Percentiles rank a stretch among this genome's conserved stretches.
phyloP scores from a whole-genome alignment of 495 filamentous ascomycete genomes.

The Talaromyces borbonicus region DNA sequence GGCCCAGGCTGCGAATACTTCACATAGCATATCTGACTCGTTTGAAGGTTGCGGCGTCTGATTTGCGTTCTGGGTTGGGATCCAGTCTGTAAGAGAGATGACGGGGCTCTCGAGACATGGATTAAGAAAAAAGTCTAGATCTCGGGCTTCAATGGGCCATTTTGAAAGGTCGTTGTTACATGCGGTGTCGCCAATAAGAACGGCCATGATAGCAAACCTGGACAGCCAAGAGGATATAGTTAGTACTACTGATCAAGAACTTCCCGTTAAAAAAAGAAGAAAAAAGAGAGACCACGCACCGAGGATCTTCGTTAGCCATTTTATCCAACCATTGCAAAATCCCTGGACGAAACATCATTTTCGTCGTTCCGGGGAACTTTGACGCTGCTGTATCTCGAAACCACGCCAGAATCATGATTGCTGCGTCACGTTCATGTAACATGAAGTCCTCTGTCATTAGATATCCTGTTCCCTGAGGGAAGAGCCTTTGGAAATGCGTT shows the following conservation, averaged over 20 bases:
- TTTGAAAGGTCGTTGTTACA: slow-evolving; percentile 2
- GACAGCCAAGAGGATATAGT: not conserved
- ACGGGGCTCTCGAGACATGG: slow-evolving; percentile 12
- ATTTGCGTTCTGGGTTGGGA: too few species aligned
- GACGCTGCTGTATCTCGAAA: slow-evolving; percentile 25
- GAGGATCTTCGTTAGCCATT: slow-evolving; percentile 7
- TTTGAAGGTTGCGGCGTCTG: slow-evolving; percentile 22
- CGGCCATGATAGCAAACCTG: slow-evolving; percentile 13
- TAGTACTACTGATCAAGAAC: not conserved
- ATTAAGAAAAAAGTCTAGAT: slow-evolving; percentile 11
- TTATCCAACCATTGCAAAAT: slow-evolving; percentile 26
- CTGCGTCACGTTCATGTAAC: slow-evolving; percentile 37
- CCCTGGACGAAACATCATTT: slow-evolving; percentile 32
- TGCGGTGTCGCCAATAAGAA: slow-evolving; percentile 19
- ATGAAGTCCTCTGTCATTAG: slow-evolving; percentile 57
- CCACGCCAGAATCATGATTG: slow-evolving; percentile 47
- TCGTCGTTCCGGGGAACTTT: slow-evolving; percentile 22
- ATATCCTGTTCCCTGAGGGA: slow-evolving; percentile 47
- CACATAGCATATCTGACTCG: slow-evolving; percentile 31
- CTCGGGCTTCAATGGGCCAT: slow-evolving; percentile 10
- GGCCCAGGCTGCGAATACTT: slow-evolving; percentile 37
- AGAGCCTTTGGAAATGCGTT: slow-evolving; percentile 37
- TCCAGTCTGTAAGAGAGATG: too few species aligned
- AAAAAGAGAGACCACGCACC: slow-evolving; percentile 14
- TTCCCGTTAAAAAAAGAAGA: not conserved